Evolutionary conservation across 2,329 filamentous ascomycete genomes (phyloP).

Genomic region (Hypoxylon sp.): DNA sequence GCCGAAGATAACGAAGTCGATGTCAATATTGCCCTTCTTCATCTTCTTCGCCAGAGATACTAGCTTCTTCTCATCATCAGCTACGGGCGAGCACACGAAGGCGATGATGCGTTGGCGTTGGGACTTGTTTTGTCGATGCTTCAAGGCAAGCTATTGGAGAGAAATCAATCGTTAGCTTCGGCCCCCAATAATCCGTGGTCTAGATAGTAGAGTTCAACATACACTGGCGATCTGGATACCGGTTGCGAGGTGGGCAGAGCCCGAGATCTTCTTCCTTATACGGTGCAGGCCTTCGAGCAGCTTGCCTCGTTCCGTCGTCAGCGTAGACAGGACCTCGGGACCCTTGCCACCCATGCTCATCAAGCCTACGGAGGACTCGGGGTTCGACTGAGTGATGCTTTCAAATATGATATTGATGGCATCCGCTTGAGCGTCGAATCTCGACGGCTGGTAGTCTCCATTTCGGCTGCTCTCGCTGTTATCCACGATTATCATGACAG

Average conservation of each 20-base stretch:
- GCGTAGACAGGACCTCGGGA: conserved; percentile 95
- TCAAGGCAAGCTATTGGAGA: conserved; percentile 84
- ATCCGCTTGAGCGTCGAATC: conserved; percentile 96
- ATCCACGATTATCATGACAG: conserved; percentile 99
- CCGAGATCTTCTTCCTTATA: conserved; percentile 91
- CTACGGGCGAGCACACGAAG: conserved; percentile 93
- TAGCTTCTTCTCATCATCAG: conserved; percentile 89
- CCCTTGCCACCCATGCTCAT: conserved; percentile 99
- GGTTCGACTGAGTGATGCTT: conserved; percentile 93
- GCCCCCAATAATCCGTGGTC: conserved; percentile 41
- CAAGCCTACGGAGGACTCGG: conserved; percentile 95
- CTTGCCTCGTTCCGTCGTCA: conserved; percentile 96
- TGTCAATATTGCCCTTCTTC: conserved; percentile 96
- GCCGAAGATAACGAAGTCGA: conserved; percentile 96
- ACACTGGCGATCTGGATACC: conserved; percentile 96
- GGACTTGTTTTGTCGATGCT: conserved; percentile 97
- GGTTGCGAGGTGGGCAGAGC: conserved; percentile 87
- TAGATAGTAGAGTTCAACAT: conserved; percentile 56
- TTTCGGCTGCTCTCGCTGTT: conserved; percentile 99
- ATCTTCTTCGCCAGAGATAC: conserved; percentile 94
- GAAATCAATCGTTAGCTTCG: conserved; percentile 14
- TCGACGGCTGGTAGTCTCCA: conserved; percentile 89
- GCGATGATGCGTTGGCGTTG: conserved; percentile 97
- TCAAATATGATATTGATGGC: conserved; percentile 96
- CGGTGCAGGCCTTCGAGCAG: conserved; percentile 92